Base-by-base conservation (phyloP, 2,329 filamentous ascomycete genomes). In the Penicillium sp. region DNA sequence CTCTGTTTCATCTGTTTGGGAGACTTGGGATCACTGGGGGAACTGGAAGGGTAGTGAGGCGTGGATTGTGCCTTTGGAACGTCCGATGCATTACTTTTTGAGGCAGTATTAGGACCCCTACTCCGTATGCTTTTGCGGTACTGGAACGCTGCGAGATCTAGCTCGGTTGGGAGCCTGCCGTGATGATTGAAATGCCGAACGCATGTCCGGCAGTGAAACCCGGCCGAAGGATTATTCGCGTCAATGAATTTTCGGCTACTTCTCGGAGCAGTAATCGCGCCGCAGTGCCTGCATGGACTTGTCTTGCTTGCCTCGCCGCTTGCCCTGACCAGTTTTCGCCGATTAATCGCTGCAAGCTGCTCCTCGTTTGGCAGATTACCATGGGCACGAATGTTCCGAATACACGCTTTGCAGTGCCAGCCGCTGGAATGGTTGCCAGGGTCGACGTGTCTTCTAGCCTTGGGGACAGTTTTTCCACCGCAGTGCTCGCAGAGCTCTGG, bases 251-350 rank as follows among this genome's bases (percentile, higher is more conserved):
- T 53, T 9, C 55, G 55, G n/a, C 19, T 48, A 19, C 35, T 53
- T 23, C 35, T 53, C 15, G 55, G 55, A 6, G 43, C 41, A 15
- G 55, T 57, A 9, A 42, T 35, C 4, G 8, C 3, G 21, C 55
- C 55, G n/a, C 55, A 57, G 42, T 57, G 35, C 27, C 25, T 31
- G 29, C 55, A 57, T 12, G 55, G 55, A n/a, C 49, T 53, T n/a
- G 19, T 42, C 36, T 36, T 48, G 23, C 36, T 53, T 13, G 43
- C 25, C n/a, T 48, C 49, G n/a, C 49, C 42, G 25, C 49, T 53
- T n/a, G 33, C 21, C 36, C 21, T 35, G 17, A 27, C 9, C 15
- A 21, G 21, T 42, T 23, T 53, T 13, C 55, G 49, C 36, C 43
- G 42, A 12, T 19, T 8, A 13, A 53, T 57, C 10, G 27, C 21